Evolutionary conservation across 179 eudicot genomes (phyloP).

Genomic region (Silene coronaria): DNA sequence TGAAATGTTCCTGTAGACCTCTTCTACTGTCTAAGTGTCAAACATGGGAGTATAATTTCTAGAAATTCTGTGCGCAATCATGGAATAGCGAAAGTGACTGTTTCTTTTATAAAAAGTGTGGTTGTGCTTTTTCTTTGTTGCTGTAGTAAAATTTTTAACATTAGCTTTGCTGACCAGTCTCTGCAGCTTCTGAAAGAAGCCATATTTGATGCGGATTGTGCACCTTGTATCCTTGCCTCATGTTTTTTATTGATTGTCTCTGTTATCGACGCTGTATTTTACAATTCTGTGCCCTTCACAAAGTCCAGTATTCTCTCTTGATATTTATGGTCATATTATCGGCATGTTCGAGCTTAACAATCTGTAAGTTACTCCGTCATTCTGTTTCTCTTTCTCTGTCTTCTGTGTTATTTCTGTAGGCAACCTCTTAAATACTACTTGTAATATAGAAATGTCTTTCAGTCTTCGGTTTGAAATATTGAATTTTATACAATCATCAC

Average conservation of each 20-base stretch:
- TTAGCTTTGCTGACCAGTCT: conserved; percentile 49
- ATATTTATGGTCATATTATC: conserved; percentile 81
- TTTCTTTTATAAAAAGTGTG: neutral
- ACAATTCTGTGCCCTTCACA: conserved; percentile 43
- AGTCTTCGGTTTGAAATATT: too few relatives aligned
- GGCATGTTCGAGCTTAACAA: conserved; percentile 99
- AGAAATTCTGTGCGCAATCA: neutral
- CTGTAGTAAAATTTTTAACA: neutral
- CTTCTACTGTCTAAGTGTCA: neutral
- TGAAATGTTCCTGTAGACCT: neutral
- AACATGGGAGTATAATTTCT: neutral
- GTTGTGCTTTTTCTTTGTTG: neutral
- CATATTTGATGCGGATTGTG: conserved; percentile 73
- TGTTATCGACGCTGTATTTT: conserved; percentile 9
- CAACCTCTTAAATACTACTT: too few relatives aligned
- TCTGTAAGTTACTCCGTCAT: conserved; percentile 58
- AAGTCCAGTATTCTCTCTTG: conserved; percentile 74
- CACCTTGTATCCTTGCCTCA: conserved; percentile 71
- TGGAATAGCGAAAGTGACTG: neutral
- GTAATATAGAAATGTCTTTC: too few relatives aligned
- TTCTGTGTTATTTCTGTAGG: neutral
- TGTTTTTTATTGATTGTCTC: neutral
- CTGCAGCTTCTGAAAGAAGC: conserved; percentile 81
- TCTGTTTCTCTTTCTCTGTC: neutral
- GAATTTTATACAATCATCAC: neutral